Percentiles rank a stretch among this genome's conserved stretches.
Evolutionary conservation across 805 yeast genomes (phyloP).

Genomic region (Pichia occidentalis): DNA sequence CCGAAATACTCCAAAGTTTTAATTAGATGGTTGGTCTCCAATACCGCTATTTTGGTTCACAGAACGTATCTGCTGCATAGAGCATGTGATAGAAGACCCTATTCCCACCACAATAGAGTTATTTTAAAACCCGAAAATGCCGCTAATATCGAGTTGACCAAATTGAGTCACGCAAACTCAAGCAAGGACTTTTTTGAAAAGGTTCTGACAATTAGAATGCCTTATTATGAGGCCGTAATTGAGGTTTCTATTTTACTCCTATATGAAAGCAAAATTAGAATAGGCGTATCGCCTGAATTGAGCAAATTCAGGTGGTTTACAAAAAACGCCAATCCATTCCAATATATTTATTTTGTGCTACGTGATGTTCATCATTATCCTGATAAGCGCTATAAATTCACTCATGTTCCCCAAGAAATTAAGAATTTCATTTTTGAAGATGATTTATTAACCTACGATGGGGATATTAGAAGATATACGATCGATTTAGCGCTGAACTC

Average conservation of each 20-base stretch:
- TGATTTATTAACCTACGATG: conserved; percentile 7
- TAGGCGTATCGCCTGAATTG: conserved; percentile 6
- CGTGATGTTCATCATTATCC: conserved; percentile 14
- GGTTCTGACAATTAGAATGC: conserved; percentile 5
- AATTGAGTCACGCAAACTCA: conserved; percentile 5
- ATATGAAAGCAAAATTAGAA: conserved; percentile 12
- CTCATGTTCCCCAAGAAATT: conserved; percentile 11
- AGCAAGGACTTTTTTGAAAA: conserved; percentile 9
- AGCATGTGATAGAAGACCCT: conserved; percentile 10
- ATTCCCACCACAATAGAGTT: conserved; percentile 12
- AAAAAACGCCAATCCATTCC: conserved; percentile 14
- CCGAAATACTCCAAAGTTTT: conserved; percentile 47
- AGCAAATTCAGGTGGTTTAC: conserved; percentile 14
- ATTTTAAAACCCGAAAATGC: conserved; percentile 9
- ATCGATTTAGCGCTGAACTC: conserved; percentile 9
- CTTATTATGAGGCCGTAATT: conserved; percentile 6
- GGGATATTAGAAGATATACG: conserved; percentile 11
- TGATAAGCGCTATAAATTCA: conserved; percentile 7
- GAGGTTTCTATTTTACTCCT: conserved; percentile 10
- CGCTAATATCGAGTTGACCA: conserved; percentile 6
- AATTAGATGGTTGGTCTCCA: conserved; percentile 76
- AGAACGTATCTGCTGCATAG: conserved; percentile 11
- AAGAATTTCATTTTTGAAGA: conserved; percentile 9
- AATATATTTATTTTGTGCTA: conserved; percentile 12
- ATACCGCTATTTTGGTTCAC: conserved; percentile 61